phyloP scores from a whole-genome alignment of 495 filamentous ascomycete genomes.

The Penicillium cinerascens region DNA sequence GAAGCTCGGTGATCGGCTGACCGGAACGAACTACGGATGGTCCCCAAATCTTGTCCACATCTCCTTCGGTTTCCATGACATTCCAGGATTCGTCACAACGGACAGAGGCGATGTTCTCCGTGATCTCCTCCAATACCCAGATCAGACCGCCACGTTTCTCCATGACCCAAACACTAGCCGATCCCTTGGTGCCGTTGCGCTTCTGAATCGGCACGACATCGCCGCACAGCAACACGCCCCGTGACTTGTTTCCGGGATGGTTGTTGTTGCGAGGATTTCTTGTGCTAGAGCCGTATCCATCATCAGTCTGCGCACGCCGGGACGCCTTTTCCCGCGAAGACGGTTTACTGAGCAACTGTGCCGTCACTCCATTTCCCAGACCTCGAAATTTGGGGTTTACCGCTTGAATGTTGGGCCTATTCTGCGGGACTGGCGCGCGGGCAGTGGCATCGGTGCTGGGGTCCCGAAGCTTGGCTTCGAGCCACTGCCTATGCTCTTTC shows the following conservation, averaged over 20 bases:
- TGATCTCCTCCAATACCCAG: conserved; percentile 97
- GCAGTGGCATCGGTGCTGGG: conserved; percentile 48
- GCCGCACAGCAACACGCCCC: conserved; percentile 89
- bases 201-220: conserved; percentile 97
- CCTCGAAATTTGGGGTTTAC: conserved; percentile 51
- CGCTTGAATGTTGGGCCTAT: conserved; percentile 36
- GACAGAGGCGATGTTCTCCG: conserved; percentile 81
- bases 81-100: conserved; percentile 69
- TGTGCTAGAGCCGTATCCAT: conserved; percentile 66
- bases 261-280: conserved; percentile 47
- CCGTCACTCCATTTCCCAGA: conserved; percentile 77
- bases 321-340: conserved; percentile 61
- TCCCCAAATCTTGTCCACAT: conserved; percentile 76
- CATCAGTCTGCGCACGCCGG: conserved; percentile 66
- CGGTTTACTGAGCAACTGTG: conserved; percentile 81
- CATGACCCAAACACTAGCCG: conserved; percentile 96
- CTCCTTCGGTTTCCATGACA: conserved; percentile 63
- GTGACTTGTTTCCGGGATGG: conserved; percentile 69
- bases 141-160: conserved; percentile 92
- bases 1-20: conserved; percentile 66
- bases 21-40: conserved; percentile 60
- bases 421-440: conserved; percentile 33
- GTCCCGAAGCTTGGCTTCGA: conserved; percentile 77
- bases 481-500: conserved; percentile 81
- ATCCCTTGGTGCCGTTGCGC: conserved; percentile 83